Evolutionary conservation across 331 rosid genomes (phyloP), one percentile per base, ranked within the genome.

Genomic region (Acacia concinna): DNA sequence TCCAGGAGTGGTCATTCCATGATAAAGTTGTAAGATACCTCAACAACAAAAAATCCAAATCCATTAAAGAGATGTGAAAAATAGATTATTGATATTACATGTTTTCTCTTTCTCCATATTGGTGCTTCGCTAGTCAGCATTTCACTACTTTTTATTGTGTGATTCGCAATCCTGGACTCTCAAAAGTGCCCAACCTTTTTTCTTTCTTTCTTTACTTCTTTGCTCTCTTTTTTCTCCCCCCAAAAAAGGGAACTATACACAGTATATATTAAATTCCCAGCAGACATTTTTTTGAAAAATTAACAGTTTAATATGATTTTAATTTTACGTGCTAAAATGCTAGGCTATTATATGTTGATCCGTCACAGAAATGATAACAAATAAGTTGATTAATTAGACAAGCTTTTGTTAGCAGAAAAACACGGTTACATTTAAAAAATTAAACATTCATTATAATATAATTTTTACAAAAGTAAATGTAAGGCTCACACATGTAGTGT

Each of bases 51-150:
- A 69, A 69, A 27, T 25, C 56, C 74, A 69, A 41, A 43, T 14
- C 56, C 74, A 69, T n/a, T 69, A 69, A 25, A 43, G 38, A 41
- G 17, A 2, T 13, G 23, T 23, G 5, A 41, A 23, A 23, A 68
- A 21, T 21, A 68, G 15, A 69, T 14, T 11, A 27, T 25, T 14
- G 2, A 7, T 27, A 38, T 67, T 67, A 7, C 32, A 67, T 67
- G 5, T 67, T n/a, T 31, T 69, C 37, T 13, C 74, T 69, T 27
- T 23, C 12, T 32, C 38, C 8, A 25, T 15, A 23, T 13, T 40
- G 73, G 73, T 68, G 73, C 73, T 25, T 41, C 35, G 25, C 56
- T 68, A 41, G 37, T 68, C 73, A 68, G 73, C 73, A 68, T 68
- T 40, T 41, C 73, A 68, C 73, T 41, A 41, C 31, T 2, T 23